These are phyloP conservation scores for Aspergillus sp. DNA, from an alignment of 2,329 filamentous ascomycete genomes.

Conservation along the genomic window DNA sequence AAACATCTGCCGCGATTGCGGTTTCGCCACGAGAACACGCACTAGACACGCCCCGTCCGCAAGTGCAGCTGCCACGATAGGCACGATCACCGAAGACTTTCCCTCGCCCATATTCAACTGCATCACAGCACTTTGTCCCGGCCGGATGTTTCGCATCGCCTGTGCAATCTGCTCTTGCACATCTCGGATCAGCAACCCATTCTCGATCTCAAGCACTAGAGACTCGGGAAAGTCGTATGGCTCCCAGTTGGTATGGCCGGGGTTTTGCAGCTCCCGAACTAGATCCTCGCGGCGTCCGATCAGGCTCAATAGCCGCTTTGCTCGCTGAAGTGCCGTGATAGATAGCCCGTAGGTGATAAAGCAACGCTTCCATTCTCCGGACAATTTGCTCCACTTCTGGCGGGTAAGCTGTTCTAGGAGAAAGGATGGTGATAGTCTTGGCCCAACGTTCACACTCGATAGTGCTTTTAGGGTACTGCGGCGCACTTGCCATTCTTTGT, in stretches of 20 bases:
- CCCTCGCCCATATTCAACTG: conserved; percentile 73
- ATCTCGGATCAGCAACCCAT: conserved; percentile 59
- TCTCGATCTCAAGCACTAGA: conserved; percentile 65
- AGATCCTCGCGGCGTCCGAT: conserved; percentile 19
- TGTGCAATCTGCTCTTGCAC: conserved; percentile 60
- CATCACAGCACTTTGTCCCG: conserved; percentile 53
- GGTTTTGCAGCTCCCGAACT: conserved; percentile 44
- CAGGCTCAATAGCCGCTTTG: conserved; percentile 23
- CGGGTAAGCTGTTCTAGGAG: conserved; percentile 25
- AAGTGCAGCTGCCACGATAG: conserved; percentile 57
- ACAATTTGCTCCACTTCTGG: conserved; percentile 13
- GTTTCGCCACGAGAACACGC: conserved; percentile 60
- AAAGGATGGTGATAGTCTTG: conserved; percentile 20
- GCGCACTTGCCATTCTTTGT: not conserved
- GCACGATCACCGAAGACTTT: conserved; percentile 68
- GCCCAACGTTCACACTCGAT: conserved; percentile 10
- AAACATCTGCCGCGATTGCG: conserved; percentile 60
- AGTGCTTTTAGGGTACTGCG: conserved; percentile 2
- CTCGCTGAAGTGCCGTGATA: conserved; percentile 30
- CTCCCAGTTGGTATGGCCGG: conserved; percentile 58
- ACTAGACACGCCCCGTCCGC: conserved; percentile 53
- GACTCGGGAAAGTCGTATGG: conserved; percentile 56
- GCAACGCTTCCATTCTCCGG: conserved; percentile 18
- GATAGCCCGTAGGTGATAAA: conserved; percentile 27
- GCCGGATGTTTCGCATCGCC: conserved; percentile 51